These are phyloP conservation scores for Sherardia arvensis DNA, from an alignment of 257 asterid genomes.

Conservation along the genomic window DNA sequence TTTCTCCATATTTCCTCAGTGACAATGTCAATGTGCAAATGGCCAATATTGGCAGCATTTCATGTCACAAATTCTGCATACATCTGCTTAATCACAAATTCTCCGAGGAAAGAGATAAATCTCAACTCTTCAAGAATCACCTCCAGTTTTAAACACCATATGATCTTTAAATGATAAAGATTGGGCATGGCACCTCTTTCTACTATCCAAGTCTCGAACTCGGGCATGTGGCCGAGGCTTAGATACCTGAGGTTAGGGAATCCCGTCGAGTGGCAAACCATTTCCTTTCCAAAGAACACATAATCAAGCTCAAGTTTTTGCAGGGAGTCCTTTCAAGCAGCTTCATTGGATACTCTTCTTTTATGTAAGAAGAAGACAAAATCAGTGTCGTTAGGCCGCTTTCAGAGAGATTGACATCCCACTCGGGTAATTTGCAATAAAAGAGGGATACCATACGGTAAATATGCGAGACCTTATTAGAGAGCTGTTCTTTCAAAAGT, in stretches of 20 bases:
- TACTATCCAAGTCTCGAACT: constrained; percentile 6
- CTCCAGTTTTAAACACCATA: not conserved
- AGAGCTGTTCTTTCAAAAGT: no score
- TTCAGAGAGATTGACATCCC: no score
- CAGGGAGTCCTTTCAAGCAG: constrained; percentile 11
- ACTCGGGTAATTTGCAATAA: no score
- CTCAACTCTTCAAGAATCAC: constrained; percentile 2
- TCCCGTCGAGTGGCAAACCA: not conserved
- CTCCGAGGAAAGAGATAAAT: not conserved
- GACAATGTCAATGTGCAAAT: no score
- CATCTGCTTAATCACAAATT: not conserved
- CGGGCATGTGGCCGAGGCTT: not conserved
- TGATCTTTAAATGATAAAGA: constrained; percentile 5
- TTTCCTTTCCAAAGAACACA: constrained; percentile 5
- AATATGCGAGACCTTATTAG: no score
- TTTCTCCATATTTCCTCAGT: no score
- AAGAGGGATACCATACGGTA: no score
- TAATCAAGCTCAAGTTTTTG: not conserved
- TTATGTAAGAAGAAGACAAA: not conserved
- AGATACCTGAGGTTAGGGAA: constrained; percentile 13
- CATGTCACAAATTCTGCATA: no score
- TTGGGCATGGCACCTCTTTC: constrained; percentile 14
- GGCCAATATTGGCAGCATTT: no score
- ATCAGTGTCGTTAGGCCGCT: not conserved
- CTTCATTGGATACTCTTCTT: not conserved